Percentiles rank a stretch among this genome's conserved stretches.
phyloP scores from a whole-genome alignment of 345 rosid genomes.

The Mercurialis annua region DNA sequence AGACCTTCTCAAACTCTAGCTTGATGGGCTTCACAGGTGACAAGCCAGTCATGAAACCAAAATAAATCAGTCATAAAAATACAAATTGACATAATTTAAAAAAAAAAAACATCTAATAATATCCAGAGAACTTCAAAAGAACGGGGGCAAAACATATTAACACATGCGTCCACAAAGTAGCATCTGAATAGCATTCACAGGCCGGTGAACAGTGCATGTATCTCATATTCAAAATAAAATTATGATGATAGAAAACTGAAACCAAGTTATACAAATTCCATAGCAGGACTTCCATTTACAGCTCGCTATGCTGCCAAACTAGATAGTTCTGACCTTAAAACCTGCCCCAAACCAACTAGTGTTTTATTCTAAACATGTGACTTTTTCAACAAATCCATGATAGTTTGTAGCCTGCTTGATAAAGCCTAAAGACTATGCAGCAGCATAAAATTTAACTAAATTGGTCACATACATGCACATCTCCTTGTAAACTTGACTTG shows the following conservation, averaged over 20 bases:
- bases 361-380: not conserved
- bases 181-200: not conserved
- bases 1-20: slow-evolving; percentile 97
- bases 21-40: slow-evolving; percentile 81
- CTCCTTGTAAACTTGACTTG: not conserved
- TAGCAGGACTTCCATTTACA: not conserved
- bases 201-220: not conserved
- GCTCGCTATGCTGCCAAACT: not conserved
- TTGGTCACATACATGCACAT: not conserved
- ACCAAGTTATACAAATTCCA: not conserved
- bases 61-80: too few relatives aligned
- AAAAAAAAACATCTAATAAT: slow-evolving; percentile 8
- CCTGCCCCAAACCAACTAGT: not conserved
- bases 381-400: not conserved
- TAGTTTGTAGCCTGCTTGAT: not conserved
- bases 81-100: not conserved
- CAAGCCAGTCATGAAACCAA: slow-evolving; percentile 7
- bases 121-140: not conserved
- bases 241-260: not conserved
- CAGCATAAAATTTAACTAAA: not conserved
- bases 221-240: not conserved
- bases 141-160: not conserved
- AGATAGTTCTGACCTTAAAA: not conserved
- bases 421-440: not conserved
- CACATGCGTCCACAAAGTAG: not conserved